Conservation (phyloP, 73 alveolate genomes). For the Paramecium sonneborni region DNA sequence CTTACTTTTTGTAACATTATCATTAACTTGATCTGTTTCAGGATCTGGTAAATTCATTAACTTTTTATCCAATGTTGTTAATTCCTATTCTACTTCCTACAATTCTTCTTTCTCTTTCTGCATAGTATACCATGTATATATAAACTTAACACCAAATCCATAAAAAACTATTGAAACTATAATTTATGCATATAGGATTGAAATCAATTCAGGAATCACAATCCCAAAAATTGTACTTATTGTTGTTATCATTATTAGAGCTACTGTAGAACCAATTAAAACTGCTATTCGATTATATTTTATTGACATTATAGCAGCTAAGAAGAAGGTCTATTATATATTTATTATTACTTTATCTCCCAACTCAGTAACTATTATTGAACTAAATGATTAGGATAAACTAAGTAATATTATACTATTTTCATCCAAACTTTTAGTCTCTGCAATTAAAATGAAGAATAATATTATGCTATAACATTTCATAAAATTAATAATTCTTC, state of each 20-base stretch:
- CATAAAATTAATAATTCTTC: neutral
- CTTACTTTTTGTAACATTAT: constrained; percentile 15
- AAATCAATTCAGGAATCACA: constrained; percentile 24
- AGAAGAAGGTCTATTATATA: neutral
- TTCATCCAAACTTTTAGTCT: neutral
- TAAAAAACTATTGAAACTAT: constrained; percentile 1
- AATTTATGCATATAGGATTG: neutral
- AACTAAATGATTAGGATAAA: constrained; percentile 5
- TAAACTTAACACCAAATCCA: neutral
- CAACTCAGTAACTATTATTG: constrained; percentile 24
- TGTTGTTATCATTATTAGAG: neutral
- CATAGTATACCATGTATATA: constrained; percentile 8
- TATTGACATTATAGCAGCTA: constrained; percentile 53
- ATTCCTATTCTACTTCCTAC: constrained; percentile 39
- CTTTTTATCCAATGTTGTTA: neutral
- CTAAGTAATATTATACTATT: neutral
- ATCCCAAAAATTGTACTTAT: constrained; percentile 17
- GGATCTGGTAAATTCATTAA: constrained; percentile 47
- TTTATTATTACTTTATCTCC: constrained; percentile 37
- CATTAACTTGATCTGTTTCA: constrained; percentile 2
- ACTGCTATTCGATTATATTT: constrained; percentile 49
- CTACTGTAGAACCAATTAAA: neutral
- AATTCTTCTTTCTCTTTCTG: constrained; percentile 28
- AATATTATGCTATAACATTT: neutral
- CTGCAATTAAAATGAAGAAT: neutral